These are phyloP conservation scores for Ephemerocybe angulata DNA, from an alignment of 768 basidiomycete genomes.

Conservation along the genomic window DNA sequence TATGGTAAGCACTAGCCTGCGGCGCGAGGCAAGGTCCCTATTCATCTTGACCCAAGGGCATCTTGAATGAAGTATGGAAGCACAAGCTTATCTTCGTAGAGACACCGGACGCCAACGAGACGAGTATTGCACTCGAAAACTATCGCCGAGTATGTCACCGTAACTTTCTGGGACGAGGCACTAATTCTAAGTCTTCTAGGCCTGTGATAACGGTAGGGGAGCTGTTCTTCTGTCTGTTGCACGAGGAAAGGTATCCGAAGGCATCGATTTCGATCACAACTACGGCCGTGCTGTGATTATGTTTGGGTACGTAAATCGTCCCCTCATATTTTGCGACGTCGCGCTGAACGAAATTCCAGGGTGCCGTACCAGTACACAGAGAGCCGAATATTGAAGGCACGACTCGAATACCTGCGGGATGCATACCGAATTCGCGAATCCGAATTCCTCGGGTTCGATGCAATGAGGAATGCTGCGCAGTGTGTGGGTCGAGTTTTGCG, in stretches of 20 bases:
- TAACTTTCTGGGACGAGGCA: slow-evolving; percentile 7
- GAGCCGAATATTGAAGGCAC: slow-evolving; percentile 93
- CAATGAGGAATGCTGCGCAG: slow-evolving; percentile 98
- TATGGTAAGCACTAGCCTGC: slow-evolving; percentile 64
- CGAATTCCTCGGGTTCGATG: slow-evolving; percentile 98
- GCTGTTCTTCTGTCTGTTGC: slow-evolving; percentile 96
- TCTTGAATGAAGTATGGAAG: slow-evolving; percentile 99
- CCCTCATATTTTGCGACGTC: slow-evolving; percentile 10
- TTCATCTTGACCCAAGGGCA: slow-evolving; percentile 58
- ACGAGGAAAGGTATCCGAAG: slow-evolving; percentile 98
- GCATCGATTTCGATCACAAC: slow-evolving; percentile 99
- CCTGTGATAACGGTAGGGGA: slow-evolving; percentile 97
- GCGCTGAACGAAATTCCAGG: slow-evolving; percentile 34
- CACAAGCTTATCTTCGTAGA: slow-evolving; percentile 99
- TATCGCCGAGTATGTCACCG: slow-evolving; percentile 70
- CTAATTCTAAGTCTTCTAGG: slow-evolving; percentile 42
- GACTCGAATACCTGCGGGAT: slow-evolving; percentile 96
- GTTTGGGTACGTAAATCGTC: slow-evolving; percentile 72
- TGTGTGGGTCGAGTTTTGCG: slow-evolving; percentile 97
- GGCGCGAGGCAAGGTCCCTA: neutral
- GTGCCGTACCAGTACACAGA: slow-evolving; percentile 99
- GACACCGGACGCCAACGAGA: slow-evolving; percentile 98
- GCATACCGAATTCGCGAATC: slow-evolving; percentile 97
- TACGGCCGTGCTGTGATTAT: slow-evolving; percentile 98
- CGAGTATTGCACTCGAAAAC: slow-evolving; percentile 95